Conservation (phyloP, 805 yeast species). For the Pichia membranifaciens region DNA sequence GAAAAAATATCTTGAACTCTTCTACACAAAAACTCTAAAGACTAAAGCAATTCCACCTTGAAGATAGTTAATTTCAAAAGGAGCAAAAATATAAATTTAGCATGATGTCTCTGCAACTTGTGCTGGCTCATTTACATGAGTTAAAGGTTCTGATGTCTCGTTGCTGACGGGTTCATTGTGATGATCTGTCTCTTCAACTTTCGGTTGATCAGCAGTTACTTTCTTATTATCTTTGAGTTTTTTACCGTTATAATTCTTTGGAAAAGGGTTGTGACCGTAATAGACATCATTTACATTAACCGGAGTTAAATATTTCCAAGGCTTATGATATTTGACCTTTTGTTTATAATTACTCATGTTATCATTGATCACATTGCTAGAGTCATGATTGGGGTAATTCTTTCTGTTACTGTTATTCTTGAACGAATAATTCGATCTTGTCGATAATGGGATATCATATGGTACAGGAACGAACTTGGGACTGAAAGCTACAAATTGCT, state of each 20-base stretch:
- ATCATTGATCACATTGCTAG: not conserved
- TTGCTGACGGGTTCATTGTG: too few species aligned
- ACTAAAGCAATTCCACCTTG: not conserved
- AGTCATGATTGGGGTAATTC: not conserved
- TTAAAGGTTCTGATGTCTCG: too few species aligned
- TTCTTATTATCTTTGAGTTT: not conserved
- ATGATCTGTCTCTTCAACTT: not conserved
- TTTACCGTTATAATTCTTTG: not conserved
- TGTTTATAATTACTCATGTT: not conserved
- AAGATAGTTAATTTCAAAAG: not conserved
- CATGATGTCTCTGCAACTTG: too few species aligned
- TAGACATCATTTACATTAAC: not conserved
- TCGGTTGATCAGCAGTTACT: not conserved
- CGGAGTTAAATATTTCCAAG: slow-evolving; percentile 2
- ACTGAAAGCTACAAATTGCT: not conserved
- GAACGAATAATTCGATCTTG: slow-evolving; percentile 5
- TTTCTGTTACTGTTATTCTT: slow-evolving; percentile 1
- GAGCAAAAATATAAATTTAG: not conserved
- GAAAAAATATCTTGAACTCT: too few species aligned
- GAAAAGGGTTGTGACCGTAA: slow-evolving; percentile 15
- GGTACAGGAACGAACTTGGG: slow-evolving; percentile 3
- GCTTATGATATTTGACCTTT: not conserved
- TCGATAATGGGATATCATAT: not conserved
- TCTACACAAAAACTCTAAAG: too few species aligned
- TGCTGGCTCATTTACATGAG: too few species aligned